Conservation (phyloP, 2,329 filamentous ascomycete genomes). For the Verruconis gallopava region DNA sequence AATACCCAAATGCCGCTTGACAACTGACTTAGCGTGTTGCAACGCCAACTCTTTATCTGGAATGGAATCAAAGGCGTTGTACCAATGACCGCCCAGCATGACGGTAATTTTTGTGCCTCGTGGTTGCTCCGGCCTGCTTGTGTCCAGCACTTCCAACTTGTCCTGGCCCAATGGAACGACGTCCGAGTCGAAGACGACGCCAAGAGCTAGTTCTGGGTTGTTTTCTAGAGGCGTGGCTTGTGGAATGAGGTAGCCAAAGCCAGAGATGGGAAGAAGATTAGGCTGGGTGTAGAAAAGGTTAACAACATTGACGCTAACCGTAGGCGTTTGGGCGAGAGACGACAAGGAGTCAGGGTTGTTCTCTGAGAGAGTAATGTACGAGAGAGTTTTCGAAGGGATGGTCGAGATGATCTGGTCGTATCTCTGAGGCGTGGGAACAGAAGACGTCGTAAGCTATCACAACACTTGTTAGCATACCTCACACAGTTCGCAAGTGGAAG, state of each 20-base stretch:
- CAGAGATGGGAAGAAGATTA: conserved; percentile 50
- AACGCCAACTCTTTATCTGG: conserved; percentile 56
- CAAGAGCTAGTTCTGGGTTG: conserved; percentile 73
- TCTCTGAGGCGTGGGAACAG: conserved; percentile 10
- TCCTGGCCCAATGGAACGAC: conserved; percentile 31
- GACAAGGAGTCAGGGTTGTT: conserved; percentile 17
- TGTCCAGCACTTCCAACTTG: not conserved
- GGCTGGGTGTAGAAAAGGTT: conserved; percentile 71
- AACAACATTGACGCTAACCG: conserved; percentile 79
- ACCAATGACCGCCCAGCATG: conserved; percentile 91
- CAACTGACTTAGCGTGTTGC: conserved; percentile 53
- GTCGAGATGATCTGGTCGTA: conserved; percentile 54
- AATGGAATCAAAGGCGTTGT: conserved; percentile 50
- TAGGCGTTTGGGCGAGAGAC: conserved; percentile 40
- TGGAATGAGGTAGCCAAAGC: conserved; percentile 89
- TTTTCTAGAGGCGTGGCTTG: conserved; percentile 53
- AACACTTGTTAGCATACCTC: too few relatives aligned
- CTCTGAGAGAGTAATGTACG: conserved; percentile 15
- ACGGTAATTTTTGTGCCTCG: conserved; percentile 76
- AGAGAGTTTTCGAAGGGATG: conserved; percentile 32
- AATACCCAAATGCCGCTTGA: conserved; percentile 65
- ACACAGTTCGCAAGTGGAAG: too few relatives aligned
- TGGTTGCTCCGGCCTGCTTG: conserved; percentile 33
- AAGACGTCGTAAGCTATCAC: too few relatives aligned
- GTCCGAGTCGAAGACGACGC: conserved; percentile 83